phyloP scores from a whole-genome alignment of 768 basidiomycete genomes.

The Trametes cubensis region DNA sequence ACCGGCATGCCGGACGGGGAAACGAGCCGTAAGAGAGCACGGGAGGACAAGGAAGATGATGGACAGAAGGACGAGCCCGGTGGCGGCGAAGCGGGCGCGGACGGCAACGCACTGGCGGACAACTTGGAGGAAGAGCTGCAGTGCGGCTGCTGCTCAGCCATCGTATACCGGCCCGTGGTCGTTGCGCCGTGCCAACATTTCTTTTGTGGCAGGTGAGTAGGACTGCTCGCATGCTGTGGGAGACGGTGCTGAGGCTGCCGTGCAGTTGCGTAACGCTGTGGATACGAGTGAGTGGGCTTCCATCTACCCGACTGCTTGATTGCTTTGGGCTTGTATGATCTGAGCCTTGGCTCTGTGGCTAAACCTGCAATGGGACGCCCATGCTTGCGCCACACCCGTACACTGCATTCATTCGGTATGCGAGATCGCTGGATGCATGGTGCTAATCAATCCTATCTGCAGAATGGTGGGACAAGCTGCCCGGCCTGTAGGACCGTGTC shows the following conservation, averaged over 20 bases:
- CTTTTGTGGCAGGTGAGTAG: slow-evolving; percentile 81
- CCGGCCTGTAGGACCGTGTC: slow-evolving; percentile 79
- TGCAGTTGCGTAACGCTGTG: slow-evolving; percentile 78
- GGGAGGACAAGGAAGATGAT: slow-evolving; percentile 41
- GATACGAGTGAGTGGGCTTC: slow-evolving; percentile 67
- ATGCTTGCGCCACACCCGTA: no score
- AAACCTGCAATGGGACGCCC: background rate
- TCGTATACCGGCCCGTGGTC: slow-evolving; percentile 81
- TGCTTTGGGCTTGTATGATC: background rate
- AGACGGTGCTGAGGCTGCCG: slow-evolving; percentile 1
- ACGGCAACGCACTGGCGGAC: slow-evolving; percentile 50
- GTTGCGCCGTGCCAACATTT: slow-evolving; percentile 88
- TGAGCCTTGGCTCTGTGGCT: slow-evolving; percentile 12
- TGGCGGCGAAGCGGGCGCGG: slow-evolving; percentile 17
- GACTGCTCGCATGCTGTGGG: background rate
- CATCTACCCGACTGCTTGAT: background rate
- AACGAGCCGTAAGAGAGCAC: slow-evolving; percentile 61
- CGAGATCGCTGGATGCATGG: background rate
- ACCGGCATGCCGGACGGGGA: slow-evolving; percentile 39
- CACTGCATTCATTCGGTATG: slow-evolving; percentile 4
- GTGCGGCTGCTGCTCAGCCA: slow-evolving; percentile 83
- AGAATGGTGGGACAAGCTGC: slow-evolving; percentile 87
- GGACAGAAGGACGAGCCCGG: background rate
- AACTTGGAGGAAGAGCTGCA: slow-evolving; percentile 75
- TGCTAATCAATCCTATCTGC: slow-evolving; percentile 23